These are phyloP conservation scores for Achaetomiella virescens DNA, from an alignment of 495 filamentous ascomycete genomes.

Conservation along the genomic window DNA sequence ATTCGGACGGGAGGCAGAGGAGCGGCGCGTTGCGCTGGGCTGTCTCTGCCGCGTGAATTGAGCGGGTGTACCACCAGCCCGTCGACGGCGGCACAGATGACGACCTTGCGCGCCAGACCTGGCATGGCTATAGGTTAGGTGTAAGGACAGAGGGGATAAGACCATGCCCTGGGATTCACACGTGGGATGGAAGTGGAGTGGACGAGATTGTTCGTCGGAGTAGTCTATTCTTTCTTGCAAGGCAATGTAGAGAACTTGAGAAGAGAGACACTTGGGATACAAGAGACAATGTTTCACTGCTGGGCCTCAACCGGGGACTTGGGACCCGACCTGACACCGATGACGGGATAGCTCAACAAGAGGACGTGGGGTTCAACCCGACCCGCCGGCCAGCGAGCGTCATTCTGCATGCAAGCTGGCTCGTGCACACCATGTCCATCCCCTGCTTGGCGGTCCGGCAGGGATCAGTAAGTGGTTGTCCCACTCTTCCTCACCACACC, in stretches of 20 bases:
- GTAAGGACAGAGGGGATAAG: not conserved
- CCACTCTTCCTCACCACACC: too few species aligned
- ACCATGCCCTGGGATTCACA: not conserved
- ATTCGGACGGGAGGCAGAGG: conserved; percentile 54
- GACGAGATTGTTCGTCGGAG: not conserved
- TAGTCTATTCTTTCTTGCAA: not conserved
- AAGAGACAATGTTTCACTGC: not conserved
- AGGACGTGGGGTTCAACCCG: conserved; percentile 3
- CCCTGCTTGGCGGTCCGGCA: too few species aligned
- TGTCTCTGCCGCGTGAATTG: conserved; percentile 22
- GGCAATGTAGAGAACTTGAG: not conserved
- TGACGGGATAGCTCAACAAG: conserved; percentile 5
- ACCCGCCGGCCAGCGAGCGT: conserved; percentile 6
- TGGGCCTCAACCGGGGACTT: conserved; percentile 1
- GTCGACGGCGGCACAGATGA: conserved; percentile 78
- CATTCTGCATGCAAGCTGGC: conserved; percentile 1
- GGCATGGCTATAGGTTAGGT: conserved; percentile 50
- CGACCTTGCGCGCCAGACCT: conserved; percentile 66
- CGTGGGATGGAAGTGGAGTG: not conserved
- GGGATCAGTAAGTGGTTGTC: too few species aligned
- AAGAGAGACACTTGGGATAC: not conserved
- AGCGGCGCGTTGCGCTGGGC: conserved; percentile 39
- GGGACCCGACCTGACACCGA: conserved; percentile 9
- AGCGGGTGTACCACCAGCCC: conserved; percentile 78
- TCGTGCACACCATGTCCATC: conserved; percentile 1